These are phyloP conservation scores for Botrytis aclada DNA, from an alignment of 2,329 filamentous ascomycete species.

Conservation along the genomic window DNA sequence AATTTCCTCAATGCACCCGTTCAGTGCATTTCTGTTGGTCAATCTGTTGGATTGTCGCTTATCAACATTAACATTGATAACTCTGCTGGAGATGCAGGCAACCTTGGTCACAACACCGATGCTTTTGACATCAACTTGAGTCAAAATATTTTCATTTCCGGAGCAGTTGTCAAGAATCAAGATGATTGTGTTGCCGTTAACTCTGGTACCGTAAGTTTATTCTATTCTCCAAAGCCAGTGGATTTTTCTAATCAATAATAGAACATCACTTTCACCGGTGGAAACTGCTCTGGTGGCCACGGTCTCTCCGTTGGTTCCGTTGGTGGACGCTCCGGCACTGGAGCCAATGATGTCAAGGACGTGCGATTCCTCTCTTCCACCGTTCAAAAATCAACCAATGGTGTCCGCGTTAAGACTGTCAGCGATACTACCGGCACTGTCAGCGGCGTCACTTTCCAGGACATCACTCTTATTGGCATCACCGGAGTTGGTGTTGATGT, in stretches of 20 bases:
- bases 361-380: constrained; percentile 49
- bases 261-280: constrained; percentile 33
- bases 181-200: constrained; percentile 59
- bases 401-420: constrained; percentile 41
- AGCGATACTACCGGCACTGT: constrained; percentile 41
- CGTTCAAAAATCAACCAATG: constrained; percentile 52
- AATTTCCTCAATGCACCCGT: constrained; percentile 54
- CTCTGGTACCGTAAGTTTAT: constrained; percentile 44
- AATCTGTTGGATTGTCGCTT: constrained; percentile 44
- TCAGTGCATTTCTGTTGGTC: constrained; percentile 49
- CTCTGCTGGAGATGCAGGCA: constrained; percentile 47
- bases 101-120: constrained; percentile 52
- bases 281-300: constrained; percentile 35
- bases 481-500: constrained; percentile 47
- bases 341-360: constrained; percentile 51
- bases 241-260: not conserved
- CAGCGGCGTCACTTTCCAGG: constrained; percentile 50
- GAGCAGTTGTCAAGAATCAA: constrained; percentile 54
- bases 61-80: constrained; percentile 55
- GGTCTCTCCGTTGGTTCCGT: constrained; percentile 58
- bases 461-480: constrained; percentile 50
- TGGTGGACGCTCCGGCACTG: constrained; percentile 49
- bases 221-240: no score
- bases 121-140: constrained; percentile 51
- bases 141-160: constrained; percentile 48